A percentile compares a stretch with the other conserved stretches of the same genome.
Conservation (phyloP, 192 early-diverging fungal species). For the Haplosporangium gracile region DNA sequence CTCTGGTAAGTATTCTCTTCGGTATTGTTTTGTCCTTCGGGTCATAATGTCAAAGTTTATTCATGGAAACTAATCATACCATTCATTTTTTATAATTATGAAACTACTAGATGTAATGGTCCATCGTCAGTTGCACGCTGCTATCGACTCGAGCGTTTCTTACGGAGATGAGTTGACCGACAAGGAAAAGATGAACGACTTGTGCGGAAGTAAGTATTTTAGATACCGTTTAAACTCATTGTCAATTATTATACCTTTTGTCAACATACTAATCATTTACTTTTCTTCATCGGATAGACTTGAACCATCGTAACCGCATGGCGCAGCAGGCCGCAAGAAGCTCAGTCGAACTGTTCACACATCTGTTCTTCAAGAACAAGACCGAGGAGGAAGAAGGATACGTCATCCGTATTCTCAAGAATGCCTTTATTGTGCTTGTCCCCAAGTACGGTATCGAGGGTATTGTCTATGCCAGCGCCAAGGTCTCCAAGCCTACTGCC, state of each 20-base stretch:
- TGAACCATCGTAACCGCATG: slow-evolving; percentile 96
- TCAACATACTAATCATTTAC: background rate
- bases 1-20: slow-evolving; percentile 64
- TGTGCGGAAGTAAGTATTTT: slow-evolving; percentile 76
- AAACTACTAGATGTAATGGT: slow-evolving; percentile 84
- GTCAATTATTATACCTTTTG: background rate
- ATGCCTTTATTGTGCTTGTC: slow-evolving; percentile 94
- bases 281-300: slow-evolving; percentile 52
- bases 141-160: slow-evolving; percentile 55
- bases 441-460: slow-evolving; percentile 95
- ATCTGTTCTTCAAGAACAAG: slow-evolving; percentile 97
- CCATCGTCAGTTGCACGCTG: slow-evolving; percentile 83
- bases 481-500: slow-evolving; percentile 18
- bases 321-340: slow-evolving; percentile 95
- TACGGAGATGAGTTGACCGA: slow-evolving; percentile 85
- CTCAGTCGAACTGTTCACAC: slow-evolving; percentile 97
- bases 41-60: background rate
- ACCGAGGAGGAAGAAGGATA: slow-evolving; percentile 87
- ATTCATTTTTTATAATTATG: background rate
- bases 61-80: background rate
- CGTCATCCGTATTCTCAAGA: slow-evolving; percentile 93
- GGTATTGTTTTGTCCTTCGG: background rate
- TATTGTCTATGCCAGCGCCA: slow-evolving; percentile 80
- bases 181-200: slow-evolving; percentile 84
- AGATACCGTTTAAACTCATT: background rate